Conservation (phyloP, 768 basidiomycete species). For the Podaxis sp. region DNA sequence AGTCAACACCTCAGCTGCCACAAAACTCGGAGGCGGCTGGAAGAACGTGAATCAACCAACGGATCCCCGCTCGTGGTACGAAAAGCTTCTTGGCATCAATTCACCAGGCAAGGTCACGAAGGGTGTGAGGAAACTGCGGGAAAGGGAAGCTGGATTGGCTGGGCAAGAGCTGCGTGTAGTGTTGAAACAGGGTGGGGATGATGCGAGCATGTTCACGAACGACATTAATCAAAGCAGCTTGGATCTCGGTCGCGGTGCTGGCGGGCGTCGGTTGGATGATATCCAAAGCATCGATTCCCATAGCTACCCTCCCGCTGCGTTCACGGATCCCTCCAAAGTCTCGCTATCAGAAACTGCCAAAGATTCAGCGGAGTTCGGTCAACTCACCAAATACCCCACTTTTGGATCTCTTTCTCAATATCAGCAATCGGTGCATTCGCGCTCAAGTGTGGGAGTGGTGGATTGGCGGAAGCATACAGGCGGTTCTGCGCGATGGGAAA, state of each 20-base stretch:
- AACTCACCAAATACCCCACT: constrained; percentile 12
- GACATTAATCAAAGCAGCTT: constrained; percentile 43
- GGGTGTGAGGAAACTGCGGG: constrained; percentile 83
- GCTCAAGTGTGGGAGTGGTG: constrained; percentile 68
- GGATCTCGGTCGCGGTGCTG: constrained; percentile 42
- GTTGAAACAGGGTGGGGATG: constrained; percentile 52
- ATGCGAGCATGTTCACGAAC: constrained; percentile 36
- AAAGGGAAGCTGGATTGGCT: constrained; percentile 66
- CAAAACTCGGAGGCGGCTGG: constrained; percentile 82
- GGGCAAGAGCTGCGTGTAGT: constrained; percentile 64
- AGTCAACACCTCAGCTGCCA: constrained; percentile 93
- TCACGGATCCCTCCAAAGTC: constrained; percentile 32
- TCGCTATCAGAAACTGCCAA: constrained; percentile 40
- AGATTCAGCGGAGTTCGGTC: constrained; percentile 33
- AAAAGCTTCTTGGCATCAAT: constrained; percentile 71
- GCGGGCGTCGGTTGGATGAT: constrained; percentile 59
- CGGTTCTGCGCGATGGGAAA: constrained; percentile 86
- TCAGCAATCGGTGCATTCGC: constrained; percentile 57
- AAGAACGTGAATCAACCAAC: constrained; percentile 84
- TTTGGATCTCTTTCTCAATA: constrained; percentile 48
- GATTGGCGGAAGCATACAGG: constrained; percentile 69
- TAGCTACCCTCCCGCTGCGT: constrained; percentile 56
- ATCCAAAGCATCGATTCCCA: constrained; percentile 69
- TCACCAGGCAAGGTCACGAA: constrained; percentile 75
- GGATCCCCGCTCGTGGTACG: constrained; percentile 74